Percentiles rank a stretch among this genome's conserved stretches.
These are phyloP conservation scores for Elaeagnus macrophylla DNA, from an alignment of 306 rosid genomes.

Conservation along the genomic window DNA sequence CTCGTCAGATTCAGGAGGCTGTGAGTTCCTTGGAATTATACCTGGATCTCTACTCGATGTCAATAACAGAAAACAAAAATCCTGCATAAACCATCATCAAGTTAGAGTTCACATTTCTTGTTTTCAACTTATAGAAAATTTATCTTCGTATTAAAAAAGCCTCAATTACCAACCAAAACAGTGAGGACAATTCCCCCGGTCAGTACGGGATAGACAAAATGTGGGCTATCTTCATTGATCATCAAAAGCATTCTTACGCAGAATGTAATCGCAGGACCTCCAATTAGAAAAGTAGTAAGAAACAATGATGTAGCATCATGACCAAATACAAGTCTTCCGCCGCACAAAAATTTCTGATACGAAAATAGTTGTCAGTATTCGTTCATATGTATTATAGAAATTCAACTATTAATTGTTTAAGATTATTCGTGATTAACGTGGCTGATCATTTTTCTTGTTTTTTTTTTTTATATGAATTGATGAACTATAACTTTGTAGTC, in stretches of 20 bases:
- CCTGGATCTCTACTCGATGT: slow-evolving; percentile 94
- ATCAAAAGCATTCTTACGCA: slow-evolving; percentile 54
- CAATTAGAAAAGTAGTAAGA: slow-evolving; percentile 63
- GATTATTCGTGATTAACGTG: not conserved
- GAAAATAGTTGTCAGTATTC: slow-evolving; percentile 7
- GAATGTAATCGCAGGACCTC: slow-evolving; percentile 75
- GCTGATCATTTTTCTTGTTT: not conserved
- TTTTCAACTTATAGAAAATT: not conserved
- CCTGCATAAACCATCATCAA: slow-evolving; percentile 31
- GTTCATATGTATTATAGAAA: no score
- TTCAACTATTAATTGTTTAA: not conserved
- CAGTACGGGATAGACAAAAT: slow-evolving; percentile 38
- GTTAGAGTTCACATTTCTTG: not conserved
- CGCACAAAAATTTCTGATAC: slow-evolving; percentile 74
- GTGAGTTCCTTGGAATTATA: slow-evolving; percentile 65
- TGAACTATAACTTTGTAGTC: no score
- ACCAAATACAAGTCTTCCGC: slow-evolving; percentile 84
- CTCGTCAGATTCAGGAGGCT: slow-evolving; percentile 53
- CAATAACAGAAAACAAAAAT: slow-evolving; percentile 67
- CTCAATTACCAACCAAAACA: slow-evolving; percentile 65
- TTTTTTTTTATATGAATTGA: no score
- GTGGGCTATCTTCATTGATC: slow-evolving; percentile 23
- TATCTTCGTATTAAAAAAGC: not conserved
- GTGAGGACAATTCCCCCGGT: slow-evolving; percentile 58
- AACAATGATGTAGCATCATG: slow-evolving; percentile 61